A percentile compares a stretch with the other conserved stretches of the same genome.
These are phyloP conservation scores for Furcasterigmium sp. DNA, from an alignment of 2,329 filamentous ascomycete genomes.

Conservation along the genomic window DNA sequence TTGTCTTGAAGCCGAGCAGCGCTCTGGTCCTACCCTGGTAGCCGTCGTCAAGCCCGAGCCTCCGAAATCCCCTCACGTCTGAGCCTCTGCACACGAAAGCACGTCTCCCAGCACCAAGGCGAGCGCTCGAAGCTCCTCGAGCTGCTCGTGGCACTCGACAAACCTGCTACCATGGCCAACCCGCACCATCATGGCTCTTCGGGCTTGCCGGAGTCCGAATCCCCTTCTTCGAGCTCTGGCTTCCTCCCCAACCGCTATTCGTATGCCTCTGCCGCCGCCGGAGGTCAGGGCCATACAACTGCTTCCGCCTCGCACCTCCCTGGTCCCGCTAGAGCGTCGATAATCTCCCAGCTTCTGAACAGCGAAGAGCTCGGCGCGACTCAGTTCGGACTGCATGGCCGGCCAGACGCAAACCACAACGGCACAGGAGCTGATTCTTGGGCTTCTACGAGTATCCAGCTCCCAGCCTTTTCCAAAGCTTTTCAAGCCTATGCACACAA, in stretches of 20 bases:
- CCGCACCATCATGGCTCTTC: conserved; percentile 30
- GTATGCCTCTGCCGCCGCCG: conserved; percentile 36
- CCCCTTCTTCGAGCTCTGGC: conserved; percentile 17
- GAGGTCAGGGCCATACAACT: conserved; percentile 13
- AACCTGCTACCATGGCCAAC: conserved; percentile 33
- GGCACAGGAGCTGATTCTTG: conserved; percentile 12
- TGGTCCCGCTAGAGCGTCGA: conserved; percentile 27
- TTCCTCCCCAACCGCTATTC: conserved; percentile 30
- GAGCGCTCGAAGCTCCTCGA: conserved; percentile 9
- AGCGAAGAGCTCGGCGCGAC: conserved; percentile 21
- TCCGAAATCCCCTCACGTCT: no score
- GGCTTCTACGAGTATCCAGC: conserved; percentile 15
- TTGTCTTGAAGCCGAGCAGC: no score
- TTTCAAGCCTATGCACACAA: conserved; percentile 43
- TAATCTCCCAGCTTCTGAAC: conserved; percentile 52
- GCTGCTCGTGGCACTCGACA: conserved; percentile 5
- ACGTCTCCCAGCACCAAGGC: conserved; percentile 6
- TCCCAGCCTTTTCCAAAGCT: conserved; percentile 46
- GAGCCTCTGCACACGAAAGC: conserved; percentile 3
- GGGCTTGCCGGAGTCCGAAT: conserved; percentile 25
- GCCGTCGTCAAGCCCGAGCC: no score
- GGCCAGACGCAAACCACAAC: conserved; percentile 25
- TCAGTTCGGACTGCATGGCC: no score
- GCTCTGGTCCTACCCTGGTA: no score
- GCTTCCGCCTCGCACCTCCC: background rate